Evolutionary conservation across 2,329 filamentous ascomycete species (phyloP), one percentile per base, ranked within the genome.

Genomic region (Talaromyces sp.): DNA sequence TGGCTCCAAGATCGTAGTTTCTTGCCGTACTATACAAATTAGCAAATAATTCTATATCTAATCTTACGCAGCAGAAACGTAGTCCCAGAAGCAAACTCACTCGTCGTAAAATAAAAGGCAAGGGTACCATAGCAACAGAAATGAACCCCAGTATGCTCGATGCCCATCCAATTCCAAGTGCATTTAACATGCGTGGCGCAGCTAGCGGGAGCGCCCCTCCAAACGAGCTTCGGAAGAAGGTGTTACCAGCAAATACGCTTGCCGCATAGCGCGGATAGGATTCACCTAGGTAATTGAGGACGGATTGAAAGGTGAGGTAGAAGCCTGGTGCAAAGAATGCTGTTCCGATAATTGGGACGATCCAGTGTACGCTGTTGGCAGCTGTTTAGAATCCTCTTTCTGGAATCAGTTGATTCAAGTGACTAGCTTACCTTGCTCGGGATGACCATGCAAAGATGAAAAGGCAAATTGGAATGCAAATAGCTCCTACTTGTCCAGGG

Each of bases 281-380:
- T 58, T 88, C 85, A 14, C 88, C 81, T 1, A 88, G 77, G 65
- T 89, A 89, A 4, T 84, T 85, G 49, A 84, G 81, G 50, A 82
- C 78, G 50, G 81, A 62, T 60, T 73, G 67, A 62, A 86, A 87
- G 0, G 80, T 76, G 0, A 83, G 75, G 56, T 86, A 82, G 55
- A 83, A 79, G 0, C 84, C 84, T 0, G 79, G 72, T 0, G 83
- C 82, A n/a, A 86, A 82, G 2, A 85, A 75, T 0, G 77, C 75
- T 2, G 83, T 82, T 1, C 85, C 86, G 46, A 87, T 77, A 61
- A 87, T 85, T 0, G 84, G 84, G 3, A 85, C 75, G 43, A 86
- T 82, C 82, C 84, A 87, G 66, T 84, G 82, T 0, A 77, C 72
- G 1, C 38, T 41, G 38, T 11, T 13, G 11, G 3, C 38, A 41